Evolutionary conservation across 129 eudicot genomes (phyloP).

Genomic region (Saposhnikovia divaricata): DNA sequence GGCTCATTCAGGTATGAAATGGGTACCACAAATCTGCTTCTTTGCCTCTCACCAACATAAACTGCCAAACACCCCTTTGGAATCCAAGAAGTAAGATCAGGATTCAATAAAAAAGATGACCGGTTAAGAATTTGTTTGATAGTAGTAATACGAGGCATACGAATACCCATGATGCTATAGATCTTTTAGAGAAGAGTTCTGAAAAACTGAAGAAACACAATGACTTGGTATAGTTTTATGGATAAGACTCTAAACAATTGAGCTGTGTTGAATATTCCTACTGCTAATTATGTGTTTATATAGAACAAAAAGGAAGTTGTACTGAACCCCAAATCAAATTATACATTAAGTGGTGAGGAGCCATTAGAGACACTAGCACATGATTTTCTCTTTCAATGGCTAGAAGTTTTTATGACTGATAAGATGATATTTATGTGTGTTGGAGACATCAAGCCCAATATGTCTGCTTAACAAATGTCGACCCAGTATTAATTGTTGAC

Average conservation of each 20-base stretch:
- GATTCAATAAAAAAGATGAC: neutral
- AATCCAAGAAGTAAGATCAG: neutral
- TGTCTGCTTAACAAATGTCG: neutral
- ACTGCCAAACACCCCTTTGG: slow-evolving; percentile 4
- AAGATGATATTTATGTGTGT: neutral
- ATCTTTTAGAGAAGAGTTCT: neutral
- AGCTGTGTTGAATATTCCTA: neutral
- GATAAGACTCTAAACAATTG: neutral
- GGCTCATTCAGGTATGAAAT: neutral
- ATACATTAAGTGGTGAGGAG: neutral
- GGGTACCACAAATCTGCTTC: neutral
- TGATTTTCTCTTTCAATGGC: neutral
- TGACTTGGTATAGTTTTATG: neutral
- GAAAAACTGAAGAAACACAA: neutral
- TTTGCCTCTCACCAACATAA: slow-evolving; percentile 1
- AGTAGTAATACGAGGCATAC: neutral
- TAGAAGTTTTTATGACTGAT: neutral
- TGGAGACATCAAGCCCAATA: neutral
- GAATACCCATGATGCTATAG: neutral
- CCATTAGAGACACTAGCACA: neutral
- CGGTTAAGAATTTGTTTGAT: neutral
- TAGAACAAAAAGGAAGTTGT: neutral
- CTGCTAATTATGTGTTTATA: neutral
- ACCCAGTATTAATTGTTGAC: no score
- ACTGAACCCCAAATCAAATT: neutral